Evolutionary conservation across 176 grass and related monocot species (phyloP), one percentile per base, ranked within the genome.

Genomic region (Areca catechu): DNA sequence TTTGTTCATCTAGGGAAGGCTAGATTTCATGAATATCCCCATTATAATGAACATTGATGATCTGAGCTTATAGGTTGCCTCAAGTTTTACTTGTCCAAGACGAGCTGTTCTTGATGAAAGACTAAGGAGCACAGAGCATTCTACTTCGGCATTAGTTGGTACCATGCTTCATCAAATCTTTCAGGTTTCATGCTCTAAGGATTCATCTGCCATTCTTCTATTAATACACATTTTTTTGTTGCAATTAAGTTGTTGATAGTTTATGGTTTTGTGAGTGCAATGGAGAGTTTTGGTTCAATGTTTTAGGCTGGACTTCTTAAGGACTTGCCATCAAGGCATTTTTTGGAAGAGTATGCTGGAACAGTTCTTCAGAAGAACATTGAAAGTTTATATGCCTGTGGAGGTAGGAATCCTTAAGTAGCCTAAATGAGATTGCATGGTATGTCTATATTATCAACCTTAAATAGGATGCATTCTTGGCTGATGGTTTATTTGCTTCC

Each of bases 141-240:
- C 83, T 51, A 82, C 61, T 71, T 77, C 56, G 34, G 86, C 86
- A 49, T 80, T 97, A 68, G 87, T 82, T 67, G 92, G 92, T 79
- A 97, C 80, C 61, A 70, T 97, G 80, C 92, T 97, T 69, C 92
- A 97, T 82, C 92, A 97, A 82, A 74, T 97, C 47, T 97, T 97
- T 80, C 86, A 97, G 92, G 92, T 97, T 97, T 49, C 58, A 23
- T 71, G 48, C 61, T 37, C 30, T 19, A 25, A 72, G 23, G 18
- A 77, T 43, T 48, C 71, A 16, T 62, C 49, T 21, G 21, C 16
- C 61, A 71, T 58, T 16, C 22, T 1, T 76, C 24, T 21, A 20
- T 62, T 16, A 71, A 24, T 19, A 20, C 21, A 15, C 43, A 22
- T 54, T 25, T 16, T n/a, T 70, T 66, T 70, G 70, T 16, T 62